A percentile compares a stretch with the other conserved stretches of the same genome.
phyloP scores from a whole-genome alignment of 345 rosid species.

The Heritiera fomes region DNA sequence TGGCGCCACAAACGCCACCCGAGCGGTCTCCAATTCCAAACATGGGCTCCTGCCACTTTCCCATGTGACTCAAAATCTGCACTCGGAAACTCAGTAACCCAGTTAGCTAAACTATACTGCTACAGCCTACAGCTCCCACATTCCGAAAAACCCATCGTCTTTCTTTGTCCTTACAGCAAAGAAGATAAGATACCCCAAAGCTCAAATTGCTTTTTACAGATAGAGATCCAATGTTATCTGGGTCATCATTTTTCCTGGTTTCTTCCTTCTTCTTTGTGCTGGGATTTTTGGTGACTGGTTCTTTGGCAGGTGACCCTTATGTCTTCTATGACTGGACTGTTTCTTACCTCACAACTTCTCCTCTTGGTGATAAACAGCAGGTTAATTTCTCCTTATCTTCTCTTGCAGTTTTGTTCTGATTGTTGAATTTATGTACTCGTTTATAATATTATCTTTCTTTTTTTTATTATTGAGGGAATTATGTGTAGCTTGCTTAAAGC shows the following conservation, averaged over 20 bases:
- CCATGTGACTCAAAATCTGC: constrained; percentile 13
- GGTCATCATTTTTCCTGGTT: constrained; percentile 16
- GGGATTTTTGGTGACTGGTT: constrained; percentile 28
- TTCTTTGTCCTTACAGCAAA: not conserved
- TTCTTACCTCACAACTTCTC: constrained; percentile 66
- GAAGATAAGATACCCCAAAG: constrained; percentile 24
- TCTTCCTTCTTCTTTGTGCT: constrained; percentile 28
- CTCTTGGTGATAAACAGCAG: constrained; percentile 76
- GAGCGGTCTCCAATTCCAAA: not conserved
- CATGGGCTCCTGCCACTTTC: constrained; percentile 10
- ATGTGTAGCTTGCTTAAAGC: not conserved
- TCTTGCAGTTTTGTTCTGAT: not conserved
- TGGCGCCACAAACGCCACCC: constrained; percentile 6
- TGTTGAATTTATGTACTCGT: not conserved
- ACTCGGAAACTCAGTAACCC: not conserved
- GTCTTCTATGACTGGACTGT: constrained; percentile 86
- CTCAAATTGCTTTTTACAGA: not conserved
- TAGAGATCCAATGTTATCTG: constrained; percentile 47
- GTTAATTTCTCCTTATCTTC: constrained; percentile 28
- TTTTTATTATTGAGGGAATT: not conserved
- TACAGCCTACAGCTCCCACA: not conserved
- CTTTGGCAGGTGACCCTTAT: constrained; percentile 70
- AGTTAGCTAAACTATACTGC: not conserved
- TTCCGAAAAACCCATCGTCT: not conserved
- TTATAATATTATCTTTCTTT: not conserved